Evolutionary conservation across 768 basidiomycete genomes (phyloP).

Genomic region (Panaeolus cyanescens): DNA sequence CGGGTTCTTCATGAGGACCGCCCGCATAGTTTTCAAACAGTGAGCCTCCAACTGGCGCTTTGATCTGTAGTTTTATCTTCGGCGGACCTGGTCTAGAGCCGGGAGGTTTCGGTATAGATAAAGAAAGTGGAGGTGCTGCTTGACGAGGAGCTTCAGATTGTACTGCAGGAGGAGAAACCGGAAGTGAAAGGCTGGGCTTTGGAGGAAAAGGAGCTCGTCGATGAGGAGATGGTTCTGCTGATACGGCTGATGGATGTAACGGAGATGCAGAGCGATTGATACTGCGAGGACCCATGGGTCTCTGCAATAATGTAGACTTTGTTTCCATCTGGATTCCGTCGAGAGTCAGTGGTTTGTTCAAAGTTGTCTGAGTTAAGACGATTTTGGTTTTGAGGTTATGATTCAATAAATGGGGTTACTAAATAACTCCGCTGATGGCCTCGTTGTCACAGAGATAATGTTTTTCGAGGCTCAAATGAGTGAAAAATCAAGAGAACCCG

Average conservation of each 20-base stretch:
- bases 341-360: neutral
- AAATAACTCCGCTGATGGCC: conserved; percentile 1
- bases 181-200: conserved; percentile 22
- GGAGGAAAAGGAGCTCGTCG: conserved; percentile 31
- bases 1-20: conserved; percentile 34
- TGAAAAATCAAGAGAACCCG: neutral
- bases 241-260: conserved; percentile 11
- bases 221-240: conserved; percentile 25
- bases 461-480: neutral
- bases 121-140: conserved; percentile 25
- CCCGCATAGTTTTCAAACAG: conserved; percentile 44
- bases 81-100: conserved; percentile 16
- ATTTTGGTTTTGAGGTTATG: conserved; percentile 3
- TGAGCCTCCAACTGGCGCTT: conserved; percentile 23
- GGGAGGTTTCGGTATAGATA: conserved; percentile 20
- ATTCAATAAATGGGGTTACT: neutral
- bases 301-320: conserved; percentile 32
- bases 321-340: conserved; percentile 21
- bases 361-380: neutral
- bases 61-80: conserved; percentile 16
- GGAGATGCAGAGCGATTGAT: conserved; percentile 20
- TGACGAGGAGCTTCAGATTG: conserved; percentile 27
- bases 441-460: conserved; percentile 3
- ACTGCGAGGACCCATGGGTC: conserved; percentile 38
- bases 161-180: conserved; percentile 21